Base-by-base conservation (phyloP, 148 eudicot species). In the Heliosperma pusillum region DNA sequence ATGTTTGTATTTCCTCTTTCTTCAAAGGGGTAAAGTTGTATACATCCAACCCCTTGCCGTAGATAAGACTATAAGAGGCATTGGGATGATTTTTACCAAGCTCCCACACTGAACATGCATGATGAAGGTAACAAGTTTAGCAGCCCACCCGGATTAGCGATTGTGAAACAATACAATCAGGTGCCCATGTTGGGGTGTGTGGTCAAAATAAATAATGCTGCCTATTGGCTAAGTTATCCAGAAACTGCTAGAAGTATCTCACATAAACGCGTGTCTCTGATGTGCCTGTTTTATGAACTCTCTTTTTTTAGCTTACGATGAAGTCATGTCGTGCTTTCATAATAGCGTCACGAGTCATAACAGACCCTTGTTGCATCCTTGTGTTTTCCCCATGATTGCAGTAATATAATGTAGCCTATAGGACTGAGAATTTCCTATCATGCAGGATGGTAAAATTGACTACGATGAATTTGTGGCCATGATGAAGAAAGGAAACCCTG, bases 401-500 rank as follows among this genome's bases (percentile, higher is more conserved):
- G 40, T 20, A 36, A 30, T 20, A 29, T 65, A 62, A 1, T 6
- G 30, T 61, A 61, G 53, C 53, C 21, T 55, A 4, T 57, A 24
- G 62, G 67, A 25, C 63, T 10, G 21, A 33, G 47, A 60, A 27
- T 67, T 58, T 29, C 30, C 11, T 53, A 20, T 61, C 50, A 62
- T 81, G 86, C 87, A 94, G 98, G 98, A 94, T 79, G 98, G 98
- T 73, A 88, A 82, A 81, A 91, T 94, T 42, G 92, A 94, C 69
- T 94, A 94, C 53, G 97, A 91, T 19, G 98, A 94, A 83, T 94
- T 94, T 83, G 95, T 74, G n/a, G 91, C 95, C 17, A 94, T 91
- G 98, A 94, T 94, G 98, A 89, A 88, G 81, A 90, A 94, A 83
- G 98, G 98, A 76, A 85, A 80, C 82, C 95, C 98, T 50, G 97